Conservation (phyloP, 208 protist species). For the Acanthamoeba triangularis region DNA sequence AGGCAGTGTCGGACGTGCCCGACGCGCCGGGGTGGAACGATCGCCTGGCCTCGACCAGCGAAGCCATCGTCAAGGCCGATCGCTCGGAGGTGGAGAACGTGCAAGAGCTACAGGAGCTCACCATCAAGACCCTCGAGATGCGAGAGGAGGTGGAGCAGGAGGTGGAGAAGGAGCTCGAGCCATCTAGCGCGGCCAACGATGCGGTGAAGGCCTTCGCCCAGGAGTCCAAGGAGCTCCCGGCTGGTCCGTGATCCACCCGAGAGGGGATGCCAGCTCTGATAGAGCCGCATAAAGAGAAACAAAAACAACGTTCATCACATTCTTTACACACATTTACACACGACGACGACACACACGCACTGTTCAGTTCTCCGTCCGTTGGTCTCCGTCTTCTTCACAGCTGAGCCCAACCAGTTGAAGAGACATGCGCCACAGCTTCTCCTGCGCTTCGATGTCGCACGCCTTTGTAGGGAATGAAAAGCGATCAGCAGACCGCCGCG, state of each 20-base stretch:
- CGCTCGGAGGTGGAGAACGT: not conserved
- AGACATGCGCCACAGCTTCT: not conserved
- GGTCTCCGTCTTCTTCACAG: no score
- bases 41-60: not conserved
- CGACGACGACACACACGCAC: no score
- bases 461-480: not conserved
- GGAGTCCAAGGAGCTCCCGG: not conserved
- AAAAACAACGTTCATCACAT: no score
- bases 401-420: not conserved
- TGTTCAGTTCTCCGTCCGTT: no score
- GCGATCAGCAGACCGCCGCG: no score
- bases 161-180: not conserved
- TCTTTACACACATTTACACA: no score
- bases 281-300: no score
- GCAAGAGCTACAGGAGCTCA: not conserved
- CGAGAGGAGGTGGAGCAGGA: not conserved
- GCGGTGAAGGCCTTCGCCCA: not conserved
- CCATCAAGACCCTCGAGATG: conserved; percentile 30
- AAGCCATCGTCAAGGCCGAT: conserved; percentile 57
- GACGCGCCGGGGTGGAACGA: conserved; percentile 24
- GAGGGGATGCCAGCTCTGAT: not conserved
- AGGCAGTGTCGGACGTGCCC: not conserved
- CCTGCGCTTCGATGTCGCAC: not conserved
- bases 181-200: not conserved
- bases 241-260: not conserved